Evolutionary conservation across 2,329 filamentous ascomycete genomes (phyloP).

Genomic region (Fusarium sp.): DNA sequence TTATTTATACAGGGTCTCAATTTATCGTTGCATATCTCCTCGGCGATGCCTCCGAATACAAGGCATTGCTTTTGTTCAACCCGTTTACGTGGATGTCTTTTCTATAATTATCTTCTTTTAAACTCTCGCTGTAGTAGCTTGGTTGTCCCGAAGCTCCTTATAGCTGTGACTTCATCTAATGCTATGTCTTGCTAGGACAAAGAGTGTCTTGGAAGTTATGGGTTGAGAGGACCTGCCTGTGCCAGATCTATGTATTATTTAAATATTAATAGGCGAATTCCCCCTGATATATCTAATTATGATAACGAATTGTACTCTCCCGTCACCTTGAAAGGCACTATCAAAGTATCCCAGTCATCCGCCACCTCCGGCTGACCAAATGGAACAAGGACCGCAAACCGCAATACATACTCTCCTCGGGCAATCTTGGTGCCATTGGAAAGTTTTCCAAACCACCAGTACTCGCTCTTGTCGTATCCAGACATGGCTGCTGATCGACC

Average conservation of each 20-base stretch:
- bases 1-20: neutral
- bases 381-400: neutral
- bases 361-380: neutral
- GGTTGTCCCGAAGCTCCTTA: too few relatives aligned
- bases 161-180: too few relatives aligned
- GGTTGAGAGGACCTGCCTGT: too few relatives aligned
- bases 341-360: neutral
- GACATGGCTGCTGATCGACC: neutral
- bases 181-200: too few relatives aligned
- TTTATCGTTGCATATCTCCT: neutral
- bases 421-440: neutral
- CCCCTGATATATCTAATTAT: neutral
- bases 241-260: too few relatives aligned
- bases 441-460: slow-evolving; percentile 11
- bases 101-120: too few relatives aligned
- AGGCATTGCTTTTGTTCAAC: too few relatives aligned
- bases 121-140: too few relatives aligned
- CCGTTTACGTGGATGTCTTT: too few relatives aligned
- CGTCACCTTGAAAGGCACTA: neutral
- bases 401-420: neutral
- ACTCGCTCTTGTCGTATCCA: neutral
- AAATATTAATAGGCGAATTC: too few relatives aligned
- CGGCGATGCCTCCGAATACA: too few relatives aligned
- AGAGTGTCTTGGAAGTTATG: too few relatives aligned
- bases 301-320: neutral